A percentile compares a stretch with the other conserved stretches of the same genome.
Evolutionary conservation across 2,329 filamentous ascomycete species (phyloP).

Genomic region (Fragosphaeria purpurea): DNA sequence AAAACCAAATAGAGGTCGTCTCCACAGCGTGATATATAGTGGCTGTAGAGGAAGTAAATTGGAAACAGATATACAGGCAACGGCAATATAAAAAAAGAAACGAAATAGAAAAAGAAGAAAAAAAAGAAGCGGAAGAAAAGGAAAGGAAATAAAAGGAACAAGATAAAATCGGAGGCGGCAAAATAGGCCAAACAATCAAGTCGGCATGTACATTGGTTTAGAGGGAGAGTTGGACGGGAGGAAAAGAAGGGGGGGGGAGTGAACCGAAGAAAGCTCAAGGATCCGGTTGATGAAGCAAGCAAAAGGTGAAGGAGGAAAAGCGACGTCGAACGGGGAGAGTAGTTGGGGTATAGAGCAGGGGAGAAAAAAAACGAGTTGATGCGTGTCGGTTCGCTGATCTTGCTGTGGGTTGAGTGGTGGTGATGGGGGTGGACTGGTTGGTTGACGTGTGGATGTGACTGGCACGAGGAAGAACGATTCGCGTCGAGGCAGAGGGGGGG

Average conservation of each 20-base stretch:
- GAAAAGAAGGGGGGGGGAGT: background rate
- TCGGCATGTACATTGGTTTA: background rate
- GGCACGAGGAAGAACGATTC: no score
- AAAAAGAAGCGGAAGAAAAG: background rate
- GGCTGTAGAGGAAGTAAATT: background rate
- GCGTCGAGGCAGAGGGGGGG: no score
- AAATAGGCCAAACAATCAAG: background rate
- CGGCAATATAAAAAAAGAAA: slow-evolving; percentile 6
- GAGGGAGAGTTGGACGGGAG: no score
- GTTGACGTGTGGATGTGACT: no score
- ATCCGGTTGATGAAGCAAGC: background rate
- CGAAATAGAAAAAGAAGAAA: slow-evolving; percentile 2
- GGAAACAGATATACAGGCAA: background rate
- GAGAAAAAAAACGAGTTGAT: no score
- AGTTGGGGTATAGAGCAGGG: background rate
- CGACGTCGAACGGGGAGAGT: background rate
- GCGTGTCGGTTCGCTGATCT: no score
- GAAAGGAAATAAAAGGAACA: background rate
- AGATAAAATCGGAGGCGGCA: background rate
- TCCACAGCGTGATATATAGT: slow-evolving; percentile 4
- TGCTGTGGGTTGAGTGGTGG: background rate
- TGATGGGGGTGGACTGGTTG: no score
- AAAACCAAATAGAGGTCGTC: background rate
- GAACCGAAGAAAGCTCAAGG: background rate
- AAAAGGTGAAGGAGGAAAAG: background rate